phyloP scores from a whole-genome alignment of 1,284 basidiomycete genomes.

The Ceratobasidium sp. region DNA sequence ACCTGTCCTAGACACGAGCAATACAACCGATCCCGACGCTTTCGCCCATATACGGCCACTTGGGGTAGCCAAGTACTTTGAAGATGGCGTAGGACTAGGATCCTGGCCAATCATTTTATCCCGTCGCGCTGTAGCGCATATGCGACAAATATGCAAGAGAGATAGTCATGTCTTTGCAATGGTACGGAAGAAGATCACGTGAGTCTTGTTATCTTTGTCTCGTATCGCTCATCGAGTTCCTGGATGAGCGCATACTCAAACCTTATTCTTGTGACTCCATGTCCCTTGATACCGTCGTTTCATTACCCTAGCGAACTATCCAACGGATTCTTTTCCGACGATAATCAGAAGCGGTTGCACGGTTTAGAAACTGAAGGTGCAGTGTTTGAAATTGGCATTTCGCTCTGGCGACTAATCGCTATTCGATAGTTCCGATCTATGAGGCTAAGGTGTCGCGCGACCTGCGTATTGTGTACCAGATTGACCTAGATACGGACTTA shows the following conservation, averaged over 20 bases:
- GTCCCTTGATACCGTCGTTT: not conserved
- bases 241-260: not conserved
- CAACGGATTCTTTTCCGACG: constrained; percentile 50
- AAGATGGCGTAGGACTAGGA: constrained; percentile 27
- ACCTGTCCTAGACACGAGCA: not conserved
- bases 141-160: constrained; percentile 35
- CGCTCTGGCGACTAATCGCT: not conserved
- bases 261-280: not conserved
- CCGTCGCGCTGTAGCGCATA: constrained; percentile 25
- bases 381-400: not conserved
- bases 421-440: constrained; percentile 50
- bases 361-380: constrained; percentile 43
- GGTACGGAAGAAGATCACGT: constrained; percentile 46
- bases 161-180: constrained; percentile 44
- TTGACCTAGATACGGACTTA: constrained; percentile 45
- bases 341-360: constrained; percentile 51
- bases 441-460: constrained; percentile 52
- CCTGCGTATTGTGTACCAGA: constrained; percentile 51
- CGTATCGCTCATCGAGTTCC: not conserved
- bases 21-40: not conserved
- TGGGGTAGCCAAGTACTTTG: constrained; percentile 36
- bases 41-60: constrained; percentile 36
- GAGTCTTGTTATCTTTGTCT: constrained; percentile 17
- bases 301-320: constrained; percentile 48
- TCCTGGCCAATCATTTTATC: constrained; percentile 44